Percentiles rank a stretch among this genome's conserved stretches.
Conservation (phyloP, 805 yeast genomes). For the Saturnispora ahearnii region DNA sequence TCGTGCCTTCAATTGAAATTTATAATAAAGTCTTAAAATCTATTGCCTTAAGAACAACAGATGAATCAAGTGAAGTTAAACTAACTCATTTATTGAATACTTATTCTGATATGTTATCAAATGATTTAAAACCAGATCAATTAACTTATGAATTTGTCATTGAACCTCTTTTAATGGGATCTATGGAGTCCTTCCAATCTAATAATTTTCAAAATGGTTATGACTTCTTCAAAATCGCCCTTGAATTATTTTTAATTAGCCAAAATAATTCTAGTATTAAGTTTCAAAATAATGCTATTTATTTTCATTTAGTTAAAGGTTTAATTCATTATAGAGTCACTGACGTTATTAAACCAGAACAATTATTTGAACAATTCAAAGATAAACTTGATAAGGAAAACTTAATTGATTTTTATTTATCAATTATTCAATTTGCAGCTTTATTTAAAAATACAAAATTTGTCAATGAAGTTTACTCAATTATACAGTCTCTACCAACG, state of each 20-base stretch:
- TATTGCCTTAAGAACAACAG: slow-evolving; percentile 42
- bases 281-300: slow-evolving; percentile 14
- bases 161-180: slow-evolving; percentile 40
- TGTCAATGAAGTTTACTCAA: slow-evolving; percentile 30
- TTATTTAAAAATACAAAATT: slow-evolving; percentile 30
- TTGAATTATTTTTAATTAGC: slow-evolving; percentile 33
- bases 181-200: slow-evolving; percentile 32
- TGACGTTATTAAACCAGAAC: slow-evolving; percentile 12
- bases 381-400: slow-evolving; percentile 10
- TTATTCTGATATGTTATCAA: slow-evolving; percentile 55
- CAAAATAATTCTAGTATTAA: slow-evolving; percentile 16
- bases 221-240: slow-evolving; percentile 42
- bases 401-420: slow-evolving; percentile 27
- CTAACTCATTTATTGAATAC: slow-evolving; percentile 55
- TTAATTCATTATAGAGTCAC: slow-evolving; percentile 20
- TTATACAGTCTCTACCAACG: neutral
- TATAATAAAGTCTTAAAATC: slow-evolving; percentile 51
- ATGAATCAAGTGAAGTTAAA: slow-evolving; percentile 47
- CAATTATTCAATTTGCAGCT: slow-evolving; percentile 33
- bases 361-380: slow-evolving; percentile 15
- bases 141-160: slow-evolving; percentile 48
- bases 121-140: slow-evolving; percentile 45
- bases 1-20: slow-evolving; percentile 41
- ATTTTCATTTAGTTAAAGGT: slow-evolving; percentile 20
- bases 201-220: slow-evolving; percentile 32